phyloP scores from a whole-genome alignment of 1,284 basidiomycete genomes.

The Stygiomarasmius scandens region DNA sequence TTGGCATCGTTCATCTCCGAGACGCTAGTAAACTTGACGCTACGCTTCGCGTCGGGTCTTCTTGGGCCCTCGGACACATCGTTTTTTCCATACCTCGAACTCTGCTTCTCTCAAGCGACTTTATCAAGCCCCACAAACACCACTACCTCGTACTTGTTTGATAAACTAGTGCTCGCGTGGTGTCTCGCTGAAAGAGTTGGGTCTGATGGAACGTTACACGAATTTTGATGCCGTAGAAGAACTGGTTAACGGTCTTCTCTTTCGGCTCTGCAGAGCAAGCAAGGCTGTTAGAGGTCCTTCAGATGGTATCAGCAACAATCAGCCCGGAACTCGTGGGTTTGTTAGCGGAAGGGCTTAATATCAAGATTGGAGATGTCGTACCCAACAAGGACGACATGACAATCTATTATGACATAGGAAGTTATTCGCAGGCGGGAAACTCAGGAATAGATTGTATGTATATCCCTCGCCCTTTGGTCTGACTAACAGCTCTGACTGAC shows the following conservation, averaged over 20 bases:
- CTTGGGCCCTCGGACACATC: not conserved
- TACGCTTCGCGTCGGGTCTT: conserved; percentile 9
- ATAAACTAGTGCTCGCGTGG: conserved; percentile 1
- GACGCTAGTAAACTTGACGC: conserved; percentile 4
- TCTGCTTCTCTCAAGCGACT: conserved; percentile 5
- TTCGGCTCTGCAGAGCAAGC: not conserved
- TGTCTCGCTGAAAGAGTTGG: conserved; percentile 7
- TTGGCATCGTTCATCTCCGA: conserved; percentile 10
- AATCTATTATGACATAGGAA: not conserved
- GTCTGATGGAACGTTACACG: conserved; percentile 8
- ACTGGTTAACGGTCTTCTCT: not conserved
- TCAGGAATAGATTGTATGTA: not conserved
- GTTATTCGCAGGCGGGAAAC: too few relatives aligned
- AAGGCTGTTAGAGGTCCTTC: not conserved
- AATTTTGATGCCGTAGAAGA: conserved; percentile 3
- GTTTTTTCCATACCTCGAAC: conserved; percentile 4
- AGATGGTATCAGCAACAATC: conserved; percentile 5
- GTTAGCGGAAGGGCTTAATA: conserved; percentile 8
- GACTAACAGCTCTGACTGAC: too few relatives aligned
- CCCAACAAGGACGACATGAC: conserved; percentile 9
- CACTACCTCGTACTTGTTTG: conserved; percentile 4
- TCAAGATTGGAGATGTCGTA: conserved; percentile 5
- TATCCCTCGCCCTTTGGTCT: too few relatives aligned
- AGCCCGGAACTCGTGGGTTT: conserved; percentile 13
- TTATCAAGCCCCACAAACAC: not conserved